Conservation (phyloP, 2,329 filamentous ascomycete genomes). For the Sarocladium brachiariae region DNA sequence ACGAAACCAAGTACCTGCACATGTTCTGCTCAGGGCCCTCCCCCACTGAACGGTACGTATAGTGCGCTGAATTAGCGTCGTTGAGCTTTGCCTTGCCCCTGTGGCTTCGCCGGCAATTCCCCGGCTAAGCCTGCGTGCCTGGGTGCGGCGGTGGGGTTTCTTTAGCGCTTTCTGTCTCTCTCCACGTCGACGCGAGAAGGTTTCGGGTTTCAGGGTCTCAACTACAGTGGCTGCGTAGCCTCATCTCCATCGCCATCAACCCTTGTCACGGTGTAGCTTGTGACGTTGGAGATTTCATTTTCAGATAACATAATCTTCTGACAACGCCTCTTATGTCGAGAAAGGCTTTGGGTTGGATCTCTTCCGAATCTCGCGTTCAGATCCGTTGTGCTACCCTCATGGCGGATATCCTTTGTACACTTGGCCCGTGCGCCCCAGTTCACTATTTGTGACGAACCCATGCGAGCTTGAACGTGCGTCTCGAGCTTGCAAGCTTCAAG, state of each 20-base stretch:
- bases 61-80: not conserved
- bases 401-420: not conserved
- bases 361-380: not conserved
- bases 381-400: conserved; percentile 2
- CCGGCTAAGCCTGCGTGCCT: not conserved
- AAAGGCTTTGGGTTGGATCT: not conserved
- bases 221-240: not conserved
- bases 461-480: not conserved
- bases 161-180: not conserved
- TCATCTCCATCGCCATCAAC: not conserved
- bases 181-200: conserved; percentile 3
- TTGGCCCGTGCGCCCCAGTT: conserved; percentile 7
- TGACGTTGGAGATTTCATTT: not conserved
- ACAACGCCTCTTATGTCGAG: not conserved
- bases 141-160: not conserved
- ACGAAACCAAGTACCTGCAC: too few species aligned
- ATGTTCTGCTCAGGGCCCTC: too few species aligned
- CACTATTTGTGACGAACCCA: conserved; percentile 2
- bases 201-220: conserved; percentile 9
- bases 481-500: not conserved
- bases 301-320: too few species aligned
- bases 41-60: too few species aligned
- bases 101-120: not conserved
- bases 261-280: not conserved
- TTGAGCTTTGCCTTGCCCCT: not conserved